Conservation (phyloP, 257 asterid species). For the Przewalskia tangutica region DNA sequence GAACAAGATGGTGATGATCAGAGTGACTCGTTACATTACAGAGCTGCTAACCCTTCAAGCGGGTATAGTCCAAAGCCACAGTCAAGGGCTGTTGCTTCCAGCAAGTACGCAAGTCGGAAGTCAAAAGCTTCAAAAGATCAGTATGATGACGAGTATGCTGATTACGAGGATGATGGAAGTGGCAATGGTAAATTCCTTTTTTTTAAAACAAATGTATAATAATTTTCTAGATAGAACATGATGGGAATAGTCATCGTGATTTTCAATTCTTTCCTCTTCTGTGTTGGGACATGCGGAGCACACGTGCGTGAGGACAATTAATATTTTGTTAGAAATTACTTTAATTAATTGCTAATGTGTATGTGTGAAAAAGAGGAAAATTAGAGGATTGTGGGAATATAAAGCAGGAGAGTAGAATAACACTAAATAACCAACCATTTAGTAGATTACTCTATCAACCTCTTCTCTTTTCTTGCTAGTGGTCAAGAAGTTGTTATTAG, state of each 20-base stretch:
- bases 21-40: constrained; percentile 52
- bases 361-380: neutral
- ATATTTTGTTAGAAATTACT: neutral
- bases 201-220: neutral
- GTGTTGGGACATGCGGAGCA: neutral
- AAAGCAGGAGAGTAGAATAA: neutral
- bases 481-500: neutral
- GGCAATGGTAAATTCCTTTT: constrained; percentile 30
- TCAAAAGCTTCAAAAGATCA: constrained; percentile 38
- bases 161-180: constrained; percentile 45
- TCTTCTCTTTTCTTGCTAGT: neutral
- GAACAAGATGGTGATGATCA: constrained; percentile 93
- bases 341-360: neutral
- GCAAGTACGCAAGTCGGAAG: constrained; percentile 37
- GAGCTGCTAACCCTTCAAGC: constrained; percentile 39
- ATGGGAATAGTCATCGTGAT: neutral
- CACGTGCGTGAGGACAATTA: neutral
- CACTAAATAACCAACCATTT: neutral
- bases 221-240: neutral
- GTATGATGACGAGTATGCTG: constrained; percentile 42
- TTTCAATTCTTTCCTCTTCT: neutral
- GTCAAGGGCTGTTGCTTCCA: constrained; percentile 32
- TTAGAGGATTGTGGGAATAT: neutral
- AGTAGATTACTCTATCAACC: neutral
- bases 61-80: constrained; percentile 46